Evolutionary conservation across 164 flowering plant species (phyloP).

Genomic region (Nelumbo lutea): DNA sequence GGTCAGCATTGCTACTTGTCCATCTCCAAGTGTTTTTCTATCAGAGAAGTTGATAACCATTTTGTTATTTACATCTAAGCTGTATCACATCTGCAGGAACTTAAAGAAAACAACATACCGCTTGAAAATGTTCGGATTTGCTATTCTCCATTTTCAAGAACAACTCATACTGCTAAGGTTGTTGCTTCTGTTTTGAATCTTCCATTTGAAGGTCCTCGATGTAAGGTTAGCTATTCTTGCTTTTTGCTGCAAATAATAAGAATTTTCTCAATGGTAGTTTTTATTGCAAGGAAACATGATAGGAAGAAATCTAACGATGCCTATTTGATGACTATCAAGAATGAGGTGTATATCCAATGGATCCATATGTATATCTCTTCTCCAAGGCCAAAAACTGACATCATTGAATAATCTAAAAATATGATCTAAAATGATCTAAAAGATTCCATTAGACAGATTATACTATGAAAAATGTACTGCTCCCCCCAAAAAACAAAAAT

Average conservation of each 20-base stretch:
- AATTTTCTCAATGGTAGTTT: not conserved
- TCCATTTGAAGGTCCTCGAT: slow-evolving; percentile 74
- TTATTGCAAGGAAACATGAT: not conserved
- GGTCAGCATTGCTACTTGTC: too few relatives aligned
- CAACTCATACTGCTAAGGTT: slow-evolving; percentile 70
- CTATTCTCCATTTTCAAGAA: slow-evolving; percentile 94
- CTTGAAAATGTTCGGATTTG: slow-evolving; percentile 77
- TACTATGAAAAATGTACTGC: too few relatives aligned
- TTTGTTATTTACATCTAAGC: not conserved
- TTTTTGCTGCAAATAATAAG: not conserved
- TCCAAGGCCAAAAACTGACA: too few relatives aligned
- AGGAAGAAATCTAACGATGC: not conserved
- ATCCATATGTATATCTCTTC: not conserved
- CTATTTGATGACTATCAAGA: not conserved
- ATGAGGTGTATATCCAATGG: not conserved
- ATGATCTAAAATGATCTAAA: too few relatives aligned
- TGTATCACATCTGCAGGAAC: slow-evolving; percentile 43
- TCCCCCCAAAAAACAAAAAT: too few relatives aligned
- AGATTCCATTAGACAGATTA: too few relatives aligned
- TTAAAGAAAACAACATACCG: slow-evolving; percentile 47
- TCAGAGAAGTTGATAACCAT: not conserved
- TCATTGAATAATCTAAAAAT: too few relatives aligned
- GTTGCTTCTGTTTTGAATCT: slow-evolving; percentile 68
- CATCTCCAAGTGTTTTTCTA: not conserved
- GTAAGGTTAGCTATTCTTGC: slow-evolving; percentile 45